These are phyloP conservation scores for Nectriaceae sp. DNA, from an alignment of 2,329 filamentous ascomycete species.

Conservation along the genomic window DNA sequence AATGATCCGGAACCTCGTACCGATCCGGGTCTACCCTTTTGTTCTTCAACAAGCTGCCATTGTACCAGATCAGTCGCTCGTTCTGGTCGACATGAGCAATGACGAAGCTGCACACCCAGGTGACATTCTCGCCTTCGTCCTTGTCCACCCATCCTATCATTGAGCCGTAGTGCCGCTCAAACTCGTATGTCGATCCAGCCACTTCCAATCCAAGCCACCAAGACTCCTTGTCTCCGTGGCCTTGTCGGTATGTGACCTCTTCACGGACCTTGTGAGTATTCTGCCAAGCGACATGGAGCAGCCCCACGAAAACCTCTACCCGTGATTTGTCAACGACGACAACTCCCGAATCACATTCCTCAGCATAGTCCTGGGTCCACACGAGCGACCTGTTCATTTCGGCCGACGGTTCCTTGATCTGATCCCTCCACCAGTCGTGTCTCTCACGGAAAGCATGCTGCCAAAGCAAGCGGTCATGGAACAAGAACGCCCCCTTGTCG, in stretches of 20 bases:
- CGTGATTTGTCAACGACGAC: conserved; percentile 43
- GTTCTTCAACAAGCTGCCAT: conserved; percentile 43
- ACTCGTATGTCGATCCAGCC: conserved; percentile 37
- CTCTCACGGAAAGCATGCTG: conserved; percentile 32
- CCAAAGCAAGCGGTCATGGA: conserved; percentile 42
- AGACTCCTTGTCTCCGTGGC: conserved; percentile 47
- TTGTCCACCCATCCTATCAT: conserved; percentile 37
- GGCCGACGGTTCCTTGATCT: conserved; percentile 35
- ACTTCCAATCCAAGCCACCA: conserved; percentile 48
- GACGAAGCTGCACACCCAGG: conserved; percentile 38
- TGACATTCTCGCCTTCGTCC: not conserved
- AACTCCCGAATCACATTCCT: conserved; percentile 44
- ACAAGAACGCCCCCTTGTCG: conserved; percentile 37
- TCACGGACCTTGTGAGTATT: conserved; percentile 41
- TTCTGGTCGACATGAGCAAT: conserved; percentile 43
- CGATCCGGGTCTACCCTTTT: conserved; percentile 28
- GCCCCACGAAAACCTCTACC: conserved; percentile 34
- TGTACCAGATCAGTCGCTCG: conserved; percentile 42
- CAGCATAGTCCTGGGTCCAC: conserved; percentile 40
- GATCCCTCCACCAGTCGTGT: conserved; percentile 37
- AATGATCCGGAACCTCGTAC: conserved; percentile 36
- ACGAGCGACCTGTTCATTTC: conserved; percentile 35
- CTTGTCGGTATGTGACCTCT: conserved; percentile 39
- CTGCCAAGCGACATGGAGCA: conserved; percentile 46
- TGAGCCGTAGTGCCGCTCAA: conserved; percentile 42